phyloP scores from a whole-genome alignment of 2,329 filamentous ascomycete genomes.

The Alternaria gansuensis region DNA sequence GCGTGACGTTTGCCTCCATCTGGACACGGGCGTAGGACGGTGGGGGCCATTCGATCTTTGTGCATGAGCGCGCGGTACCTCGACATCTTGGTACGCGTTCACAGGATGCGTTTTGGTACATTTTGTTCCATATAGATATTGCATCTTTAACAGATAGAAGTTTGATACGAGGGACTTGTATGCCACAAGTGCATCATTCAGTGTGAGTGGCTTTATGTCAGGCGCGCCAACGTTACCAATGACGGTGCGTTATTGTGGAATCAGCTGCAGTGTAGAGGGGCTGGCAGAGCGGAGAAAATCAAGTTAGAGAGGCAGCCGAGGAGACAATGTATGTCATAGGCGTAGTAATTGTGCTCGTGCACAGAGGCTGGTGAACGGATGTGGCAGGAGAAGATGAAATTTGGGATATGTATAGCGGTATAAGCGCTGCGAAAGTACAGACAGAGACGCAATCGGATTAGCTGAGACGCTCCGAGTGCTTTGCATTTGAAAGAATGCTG shows the following conservation, averaged over 20 bases:
- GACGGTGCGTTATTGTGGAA: conserved; percentile 33
- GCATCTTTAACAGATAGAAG: not conserved
- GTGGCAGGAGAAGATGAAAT: conserved; percentile 24
- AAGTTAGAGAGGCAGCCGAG: conserved; percentile 42
- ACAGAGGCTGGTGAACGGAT: conserved; percentile 35
- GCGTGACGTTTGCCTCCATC: conserved; percentile 35
- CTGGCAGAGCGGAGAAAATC: conserved; percentile 46
- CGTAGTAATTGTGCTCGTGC: conserved; percentile 42
- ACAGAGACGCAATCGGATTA: conserved; percentile 4
- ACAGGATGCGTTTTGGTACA: not conserved
- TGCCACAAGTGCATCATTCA: conserved; percentile 18
- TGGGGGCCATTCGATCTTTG: not conserved
- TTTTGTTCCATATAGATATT: not conserved
- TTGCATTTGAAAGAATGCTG: conserved; percentile 4
- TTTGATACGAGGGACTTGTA: conserved; percentile 15
- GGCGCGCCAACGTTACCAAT: conserved; percentile 41
- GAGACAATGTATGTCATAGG: conserved; percentile 41
- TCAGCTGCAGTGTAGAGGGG: conserved; percentile 45
- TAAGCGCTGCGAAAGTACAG: conserved; percentile 2
- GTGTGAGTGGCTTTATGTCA: conserved; percentile 22
- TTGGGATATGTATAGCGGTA: conserved; percentile 4
- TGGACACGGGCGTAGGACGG: conserved; percentile 18
- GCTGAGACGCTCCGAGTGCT: conserved; percentile 11
- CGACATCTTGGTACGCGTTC: not conserved
- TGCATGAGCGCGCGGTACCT: conserved; percentile 1